phyloP scores from a whole-genome alignment of 2,329 filamentous ascomycete species.

The Chaetomium olivaceum region DNA sequence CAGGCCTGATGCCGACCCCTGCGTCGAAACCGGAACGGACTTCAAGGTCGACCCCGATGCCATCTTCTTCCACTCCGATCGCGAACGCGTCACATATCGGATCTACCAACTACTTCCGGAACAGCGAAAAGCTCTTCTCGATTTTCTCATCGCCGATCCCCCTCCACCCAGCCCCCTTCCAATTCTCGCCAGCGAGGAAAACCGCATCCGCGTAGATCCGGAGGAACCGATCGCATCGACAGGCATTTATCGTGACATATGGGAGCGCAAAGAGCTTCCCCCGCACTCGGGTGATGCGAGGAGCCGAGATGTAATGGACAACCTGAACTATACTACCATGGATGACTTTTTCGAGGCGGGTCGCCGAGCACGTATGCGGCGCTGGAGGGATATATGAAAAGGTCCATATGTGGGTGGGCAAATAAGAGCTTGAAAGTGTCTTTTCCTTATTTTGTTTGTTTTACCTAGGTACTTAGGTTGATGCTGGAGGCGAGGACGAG shows the following conservation, averaged over 20 bases:
- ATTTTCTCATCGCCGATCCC: slow-evolving; percentile 29
- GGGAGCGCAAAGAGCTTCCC: background rate
- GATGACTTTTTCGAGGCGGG: background rate
- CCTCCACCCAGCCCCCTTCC: background rate
- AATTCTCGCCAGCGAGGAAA: background rate
- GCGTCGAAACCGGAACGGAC: background rate
- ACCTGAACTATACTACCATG: background rate
- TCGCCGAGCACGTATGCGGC: background rate
- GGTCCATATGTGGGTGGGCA: no score
- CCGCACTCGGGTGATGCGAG: background rate
- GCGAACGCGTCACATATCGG: slow-evolving; percentile 28
- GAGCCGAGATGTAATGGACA: background rate
- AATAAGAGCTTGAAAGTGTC: no score
- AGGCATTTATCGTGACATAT: background rate
- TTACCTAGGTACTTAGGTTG: background rate
- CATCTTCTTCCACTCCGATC: slow-evolving; percentile 32
- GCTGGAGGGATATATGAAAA: background rate
- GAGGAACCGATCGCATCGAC: background rate
- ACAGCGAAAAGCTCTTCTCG: slow-evolving; percentile 31
- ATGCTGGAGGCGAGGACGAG: no score
- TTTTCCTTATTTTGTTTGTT: background rate
- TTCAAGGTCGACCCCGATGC: slow-evolving; percentile 10
- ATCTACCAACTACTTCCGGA: slow-evolving; percentile 32
- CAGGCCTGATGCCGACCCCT: background rate
- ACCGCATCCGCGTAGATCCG: background rate